A percentile compares a stretch with the other conserved stretches of the same genome.
Evolutionary conservation across 768 basidiomycete genomes (phyloP).

Genomic region (Lentinula edodes): DNA sequence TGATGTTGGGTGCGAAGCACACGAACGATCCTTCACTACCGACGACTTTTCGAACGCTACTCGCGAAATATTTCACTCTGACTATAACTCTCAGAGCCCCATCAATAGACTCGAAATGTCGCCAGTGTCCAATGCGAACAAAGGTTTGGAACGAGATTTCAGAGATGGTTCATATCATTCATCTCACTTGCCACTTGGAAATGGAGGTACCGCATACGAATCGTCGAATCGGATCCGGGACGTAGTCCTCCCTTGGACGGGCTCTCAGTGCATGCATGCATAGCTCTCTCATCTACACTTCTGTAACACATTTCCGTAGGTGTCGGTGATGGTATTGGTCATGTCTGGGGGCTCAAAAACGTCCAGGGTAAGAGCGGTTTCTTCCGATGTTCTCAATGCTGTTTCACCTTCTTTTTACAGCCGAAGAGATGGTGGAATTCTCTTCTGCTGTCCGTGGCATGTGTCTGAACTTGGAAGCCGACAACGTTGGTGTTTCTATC

Average conservation of each 20-base stretch:
- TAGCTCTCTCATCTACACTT: conserved; percentile 13
- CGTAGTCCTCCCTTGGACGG: conserved; percentile 51
- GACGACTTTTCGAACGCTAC: neutral
- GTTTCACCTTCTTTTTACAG: conserved; percentile 32
- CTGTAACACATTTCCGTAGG: conserved; percentile 39
- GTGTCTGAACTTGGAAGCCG: conserved; percentile 99
- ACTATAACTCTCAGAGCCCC: neutral
- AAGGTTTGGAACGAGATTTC: neutral
- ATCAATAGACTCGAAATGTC: neutral
- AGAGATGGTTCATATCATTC: neutral
- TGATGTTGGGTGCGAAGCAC: conserved; percentile 47
- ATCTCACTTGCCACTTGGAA: neutral
- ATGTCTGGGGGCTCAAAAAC: conserved; percentile 98
- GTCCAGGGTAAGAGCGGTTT: conserved; percentile 72
- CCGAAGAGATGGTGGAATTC: conserved; percentile 99
- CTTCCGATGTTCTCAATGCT: conserved; percentile 1
- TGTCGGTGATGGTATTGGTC: conserved; percentile 99
- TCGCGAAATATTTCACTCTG: neutral
- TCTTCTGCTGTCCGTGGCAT: conserved; percentile 99
- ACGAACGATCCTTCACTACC: neutral
- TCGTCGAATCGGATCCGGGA: neutral
- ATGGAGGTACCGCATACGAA: neutral
- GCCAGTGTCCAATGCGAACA: neutral
- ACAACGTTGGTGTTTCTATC: conserved; percentile 99
- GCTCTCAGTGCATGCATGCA: conserved; percentile 72